Evolutionary conservation across 2,329 filamentous ascomycete genomes (phyloP).

Genomic region (Cryphonectria parasitica): DNA sequence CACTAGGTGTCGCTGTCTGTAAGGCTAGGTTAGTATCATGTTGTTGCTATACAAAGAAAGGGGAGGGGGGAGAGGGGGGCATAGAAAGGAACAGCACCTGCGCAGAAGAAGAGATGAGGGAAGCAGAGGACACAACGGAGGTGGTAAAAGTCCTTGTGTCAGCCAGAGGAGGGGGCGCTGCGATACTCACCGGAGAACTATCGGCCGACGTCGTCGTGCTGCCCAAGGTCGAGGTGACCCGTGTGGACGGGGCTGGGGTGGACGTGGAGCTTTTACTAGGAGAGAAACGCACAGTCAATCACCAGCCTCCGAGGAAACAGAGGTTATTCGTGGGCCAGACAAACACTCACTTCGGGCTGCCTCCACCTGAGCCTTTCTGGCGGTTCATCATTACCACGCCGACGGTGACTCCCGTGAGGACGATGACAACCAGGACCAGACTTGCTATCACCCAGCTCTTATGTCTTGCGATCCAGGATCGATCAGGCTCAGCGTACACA

Average conservation of each 20-base stretch:
- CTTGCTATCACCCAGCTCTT: conserved; percentile 9
- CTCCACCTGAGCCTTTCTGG: conserved; percentile 1
- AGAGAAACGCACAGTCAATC: background rate
- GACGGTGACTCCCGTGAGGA: conserved; percentile 14
- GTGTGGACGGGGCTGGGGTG: background rate
- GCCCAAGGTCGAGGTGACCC: background rate
- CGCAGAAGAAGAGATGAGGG: conserved; percentile 7
- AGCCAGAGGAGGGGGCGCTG: background rate
- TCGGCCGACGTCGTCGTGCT: conserved; percentile 7
- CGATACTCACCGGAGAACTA: conserved; percentile 17
- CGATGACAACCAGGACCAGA: conserved; percentile 2
- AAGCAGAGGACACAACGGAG: background rate
- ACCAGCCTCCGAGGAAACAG: background rate
- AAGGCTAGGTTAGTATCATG: background rate
- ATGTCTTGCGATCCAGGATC: conserved; percentile 18
- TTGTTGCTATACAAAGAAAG: background rate
- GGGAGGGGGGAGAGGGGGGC: background rate
- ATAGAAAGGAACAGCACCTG: conserved; percentile 9
- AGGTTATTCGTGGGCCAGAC: background rate
- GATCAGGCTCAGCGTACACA: conserved; percentile 21
- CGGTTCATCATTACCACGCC: conserved; percentile 16
- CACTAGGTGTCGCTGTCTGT: conserved; percentile 11
- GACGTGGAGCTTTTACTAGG: conserved; percentile 3
- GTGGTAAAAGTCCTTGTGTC: background rate
- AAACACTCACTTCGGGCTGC: background rate